Evolutionary conservation across 495 filamentous ascomycete genomes (phyloP), one percentile per base, ranked within the genome.

Genomic region (Penicillium silybi): DNA sequence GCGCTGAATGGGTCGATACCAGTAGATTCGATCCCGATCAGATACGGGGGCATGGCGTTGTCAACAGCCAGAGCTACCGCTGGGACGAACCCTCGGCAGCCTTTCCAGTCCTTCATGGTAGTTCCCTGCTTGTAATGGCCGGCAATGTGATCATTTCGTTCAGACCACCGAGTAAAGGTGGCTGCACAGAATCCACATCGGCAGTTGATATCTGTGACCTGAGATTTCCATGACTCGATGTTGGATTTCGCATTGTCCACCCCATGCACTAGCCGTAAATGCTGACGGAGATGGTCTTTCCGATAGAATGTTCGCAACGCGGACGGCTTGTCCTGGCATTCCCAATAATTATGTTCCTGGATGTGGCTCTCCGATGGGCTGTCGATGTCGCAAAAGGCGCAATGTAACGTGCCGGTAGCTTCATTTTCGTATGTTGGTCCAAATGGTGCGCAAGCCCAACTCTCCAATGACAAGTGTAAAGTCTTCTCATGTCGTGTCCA

Each of bases 401-500:
- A 63, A 0, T 46, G 57, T 6, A 11, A 9, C 17, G 27, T 19
- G 3, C 43, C 39, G 17, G 27, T 48, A 2, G 17, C 6, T 34
- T 23, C 22, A n/a, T 44, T 41, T 9, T 2, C 40, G 27, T 58
- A 61, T 5, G 39, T 52, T 5, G 56, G 26, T 5, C 85, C 86
- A 43, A 81, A 71, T 0, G 85, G 85, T 16, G 79, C 78, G 61
- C 87, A 90, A 15, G 84, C 80, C 84, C 84, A 91, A 25, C 82
- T 81, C 58, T 90, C 87, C 0, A 91, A 74, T 8, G 80, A 82
- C 35, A 90, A 62, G 64, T 91, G 87, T 18, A 89, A 66, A 4
- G 84, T 85, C 57, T 89, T 91, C 62, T 91, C 87, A 63, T 91
- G 87, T 27, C 86, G 74, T 52, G 86, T 82, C 87, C 86, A 90